These are phyloP conservation scores for Hypoxylon sp. DNA, from an alignment of 2,329 filamentous ascomycete genomes.

Conservation along the genomic window DNA sequence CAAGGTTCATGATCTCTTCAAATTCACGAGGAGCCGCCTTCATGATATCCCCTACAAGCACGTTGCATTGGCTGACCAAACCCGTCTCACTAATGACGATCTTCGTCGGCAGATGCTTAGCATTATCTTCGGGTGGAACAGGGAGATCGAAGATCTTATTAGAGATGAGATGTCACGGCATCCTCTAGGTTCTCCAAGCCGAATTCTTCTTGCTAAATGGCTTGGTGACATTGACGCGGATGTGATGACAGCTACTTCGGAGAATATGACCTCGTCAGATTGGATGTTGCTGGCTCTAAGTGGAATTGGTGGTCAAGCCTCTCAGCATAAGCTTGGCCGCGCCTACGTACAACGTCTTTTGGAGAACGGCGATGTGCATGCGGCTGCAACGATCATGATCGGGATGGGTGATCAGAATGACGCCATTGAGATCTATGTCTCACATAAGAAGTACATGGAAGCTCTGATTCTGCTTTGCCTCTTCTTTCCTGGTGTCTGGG, in stretches of 20 bases:
- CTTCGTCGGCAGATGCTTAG: constrained; percentile 91
- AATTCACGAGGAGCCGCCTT: constrained; percentile 83
- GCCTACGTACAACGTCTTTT: constrained; percentile 91
- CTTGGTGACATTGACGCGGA: constrained; percentile 87
- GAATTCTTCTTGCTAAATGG: constrained; percentile 92
- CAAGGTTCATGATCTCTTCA: constrained; percentile 83
- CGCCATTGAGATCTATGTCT: constrained; percentile 95
- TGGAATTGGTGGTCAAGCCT: constrained; percentile 81
- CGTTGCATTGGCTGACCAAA: constrained; percentile 69
- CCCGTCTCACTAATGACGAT: constrained; percentile 79
- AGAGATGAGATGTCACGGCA: constrained; percentile 86
- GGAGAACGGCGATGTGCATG: constrained; percentile 90
- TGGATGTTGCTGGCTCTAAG: constrained; percentile 97
- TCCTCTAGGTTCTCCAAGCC: constrained; percentile 77
- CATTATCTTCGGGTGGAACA: constrained; percentile 95
- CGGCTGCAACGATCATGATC: constrained; percentile 91
- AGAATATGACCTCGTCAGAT: constrained; percentile 92
- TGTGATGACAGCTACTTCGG: constrained; percentile 81
- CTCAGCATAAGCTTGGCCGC: constrained; percentile 90
- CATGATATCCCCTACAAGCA: constrained; percentile 86
- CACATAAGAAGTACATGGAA: constrained; percentile 92
- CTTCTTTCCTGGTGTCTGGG: constrained; percentile 87
- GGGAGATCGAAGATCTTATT: constrained; percentile 83
- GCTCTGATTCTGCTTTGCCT: constrained; percentile 89
- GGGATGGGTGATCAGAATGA: constrained; percentile 93